These are phyloP conservation scores for Intubia oerlemansii DNA, from an alignment of 2,329 filamentous ascomycete genomes.

Conservation along the genomic window DNA sequence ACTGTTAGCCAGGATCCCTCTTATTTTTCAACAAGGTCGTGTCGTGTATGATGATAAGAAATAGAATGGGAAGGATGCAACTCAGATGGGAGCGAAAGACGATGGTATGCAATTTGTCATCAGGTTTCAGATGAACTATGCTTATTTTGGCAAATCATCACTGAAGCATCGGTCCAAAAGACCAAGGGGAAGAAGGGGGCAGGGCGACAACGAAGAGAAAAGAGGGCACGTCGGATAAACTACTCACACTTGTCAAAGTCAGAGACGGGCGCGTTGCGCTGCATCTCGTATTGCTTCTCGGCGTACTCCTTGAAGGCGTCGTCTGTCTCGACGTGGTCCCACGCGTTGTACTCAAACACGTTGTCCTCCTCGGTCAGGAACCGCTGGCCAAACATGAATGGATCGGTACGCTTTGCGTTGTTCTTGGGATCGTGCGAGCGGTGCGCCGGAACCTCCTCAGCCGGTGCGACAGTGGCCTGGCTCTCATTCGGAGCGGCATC, in stretches of 20 bases:
- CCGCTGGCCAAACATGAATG: constrained; percentile 88
- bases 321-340: constrained; percentile 95
- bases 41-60: constrained; percentile 2
- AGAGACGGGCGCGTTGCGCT: constrained; percentile 68
- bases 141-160: constrained; percentile 31
- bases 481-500: background rate
- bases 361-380: constrained; percentile 67
- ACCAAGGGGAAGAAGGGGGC: too few relatives aligned
- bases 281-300: constrained; percentile 63
- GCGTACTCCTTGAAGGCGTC: constrained; percentile 71
- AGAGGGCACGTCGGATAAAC: background rate
- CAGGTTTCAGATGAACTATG: constrained; percentile 54
- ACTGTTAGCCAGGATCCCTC: too few relatives aligned
- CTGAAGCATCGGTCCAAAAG: too few relatives aligned
- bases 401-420: constrained; percentile 73
- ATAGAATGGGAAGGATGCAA: constrained; percentile 5
- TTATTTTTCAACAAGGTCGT: too few relatives aligned
- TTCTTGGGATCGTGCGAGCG: constrained; percentile 49
- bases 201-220: too few relatives aligned
- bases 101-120: constrained; percentile 36
- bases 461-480: background rate
- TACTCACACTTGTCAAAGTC: constrained; percentile 68
- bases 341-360: constrained; percentile 94
- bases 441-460: constrained; percentile 26
- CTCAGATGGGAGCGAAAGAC: constrained; percentile 61